Base-by-base conservation (phyloP, 352 stramenopile genomes). In the Globisporangium middletonii region DNA sequence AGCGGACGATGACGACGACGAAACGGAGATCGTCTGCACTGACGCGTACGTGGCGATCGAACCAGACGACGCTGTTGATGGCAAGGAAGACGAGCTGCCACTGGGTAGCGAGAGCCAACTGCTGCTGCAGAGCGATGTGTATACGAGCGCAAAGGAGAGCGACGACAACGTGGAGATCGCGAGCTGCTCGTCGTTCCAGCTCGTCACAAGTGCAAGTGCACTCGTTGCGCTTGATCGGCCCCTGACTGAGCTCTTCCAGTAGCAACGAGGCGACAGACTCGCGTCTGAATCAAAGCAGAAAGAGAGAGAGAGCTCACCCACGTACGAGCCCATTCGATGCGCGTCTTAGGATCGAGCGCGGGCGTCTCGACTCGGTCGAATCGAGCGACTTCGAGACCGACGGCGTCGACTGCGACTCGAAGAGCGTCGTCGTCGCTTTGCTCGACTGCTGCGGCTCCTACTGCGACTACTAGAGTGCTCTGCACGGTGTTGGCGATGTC, bases 161-260 rank as follows among this genome's bases (percentile, higher is more conserved):
- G 50, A 35, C 43, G 49, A 50, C 4, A 4, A 23, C 27, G 43
- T 35, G 23, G 57, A 72, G 1, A 56, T 79, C 23, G 52, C 58
- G 8, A 55, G 55, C 11, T 71, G 62, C 38, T 72, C 70, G 8
- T 80, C 75, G 3, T 57, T 67, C 30, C 26, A 52, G 2, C 58
- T 80, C 30, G 59, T 80, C 9, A 57, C 72, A 44, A 65, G 62
- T 1, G 35, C 55, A 18, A 80, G 72, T 27, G 60, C 61, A 3
- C 53, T 82, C 8, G 30, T 82, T 28, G 12, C 67, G 0, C 46
- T 78, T 13, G 53, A 73, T 45, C 35, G 42, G 18, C 55, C 62
- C 1, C n/a, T 69, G 19, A 38, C 11, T 0, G 49, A 60, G 13
- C 18, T 75, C 11, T 75, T 73, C 46, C 3, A 19, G 51, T 35